Conservation (phyloP, 345 rosid genomes). For the Garcia nutans region DNA sequence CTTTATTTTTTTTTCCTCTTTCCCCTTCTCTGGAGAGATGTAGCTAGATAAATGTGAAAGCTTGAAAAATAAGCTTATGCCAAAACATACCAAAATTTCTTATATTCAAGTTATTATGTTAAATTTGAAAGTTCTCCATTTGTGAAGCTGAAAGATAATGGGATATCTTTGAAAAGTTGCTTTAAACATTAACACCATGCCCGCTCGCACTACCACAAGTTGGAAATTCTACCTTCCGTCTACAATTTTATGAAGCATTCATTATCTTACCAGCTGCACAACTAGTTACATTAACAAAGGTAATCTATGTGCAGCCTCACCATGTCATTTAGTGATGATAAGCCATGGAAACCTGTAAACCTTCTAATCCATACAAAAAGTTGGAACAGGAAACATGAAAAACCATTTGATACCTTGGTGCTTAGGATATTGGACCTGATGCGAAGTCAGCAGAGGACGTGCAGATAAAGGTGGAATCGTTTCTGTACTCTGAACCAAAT, state of each 20-base stretch:
- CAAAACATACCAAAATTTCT: too few relatives aligned
- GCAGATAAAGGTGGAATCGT: slow-evolving; percentile 48
- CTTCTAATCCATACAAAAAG: background rate
- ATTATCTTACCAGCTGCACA: background rate
- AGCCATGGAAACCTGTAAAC: background rate
- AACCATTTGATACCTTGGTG: slow-evolving; percentile 27
- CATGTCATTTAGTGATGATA: background rate
- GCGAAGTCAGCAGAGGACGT: slow-evolving; percentile 46
- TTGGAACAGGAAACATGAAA: background rate
- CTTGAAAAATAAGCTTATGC: too few relatives aligned
- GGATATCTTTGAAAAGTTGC: too few relatives aligned
- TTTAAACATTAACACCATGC: too few relatives aligned
- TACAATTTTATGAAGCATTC: background rate
- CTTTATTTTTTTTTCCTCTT: too few relatives aligned
- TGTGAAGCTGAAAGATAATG: too few relatives aligned
- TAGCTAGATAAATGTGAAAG: too few relatives aligned
- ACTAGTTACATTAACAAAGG: slow-evolving; percentile 3
- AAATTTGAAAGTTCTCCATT: too few relatives aligned
- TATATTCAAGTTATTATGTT: too few relatives aligned
- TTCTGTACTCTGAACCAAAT: slow-evolving; percentile 50
- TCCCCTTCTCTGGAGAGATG: too few relatives aligned
- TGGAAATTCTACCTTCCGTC: too few relatives aligned
- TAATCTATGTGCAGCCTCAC: background rate
- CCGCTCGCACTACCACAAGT: too few relatives aligned
- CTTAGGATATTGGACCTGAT: slow-evolving; percentile 50